Conservation (phyloP, 2,329 filamentous ascomycete species). For the Fusarium phyllophilum region DNA sequence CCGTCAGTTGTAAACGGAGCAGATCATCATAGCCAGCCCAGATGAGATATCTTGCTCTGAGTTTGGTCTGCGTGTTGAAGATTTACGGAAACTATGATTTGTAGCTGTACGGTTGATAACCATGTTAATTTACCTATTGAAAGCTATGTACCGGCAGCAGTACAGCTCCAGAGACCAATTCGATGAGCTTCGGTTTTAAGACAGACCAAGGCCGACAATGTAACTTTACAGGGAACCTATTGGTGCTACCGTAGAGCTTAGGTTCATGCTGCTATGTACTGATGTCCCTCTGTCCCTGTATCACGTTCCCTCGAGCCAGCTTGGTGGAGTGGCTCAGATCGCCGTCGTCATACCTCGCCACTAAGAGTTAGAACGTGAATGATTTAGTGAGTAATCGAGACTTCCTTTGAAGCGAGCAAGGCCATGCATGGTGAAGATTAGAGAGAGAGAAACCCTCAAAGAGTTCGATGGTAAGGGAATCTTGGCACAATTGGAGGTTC, state of each 20-base stretch:
- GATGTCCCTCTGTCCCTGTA: conserved; percentile 16
- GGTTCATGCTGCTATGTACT: neutral
- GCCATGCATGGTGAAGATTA: neutral
- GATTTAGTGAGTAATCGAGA: neutral
- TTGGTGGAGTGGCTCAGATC: conserved; percentile 35
- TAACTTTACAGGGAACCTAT: conserved; percentile 16
- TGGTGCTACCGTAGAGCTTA: neutral
- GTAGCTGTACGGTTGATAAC: conserved; percentile 15
- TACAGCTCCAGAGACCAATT: neutral
- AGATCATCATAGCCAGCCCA: conserved; percentile 7
- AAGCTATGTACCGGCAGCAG: neutral
- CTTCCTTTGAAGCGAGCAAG: conserved; percentile 2
- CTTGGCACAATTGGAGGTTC: neutral
- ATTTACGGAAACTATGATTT: neutral
- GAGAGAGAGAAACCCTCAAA: neutral
- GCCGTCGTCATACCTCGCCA: conserved; percentile 41
- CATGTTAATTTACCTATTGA: neutral
- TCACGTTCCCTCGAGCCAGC: conserved; percentile 39
- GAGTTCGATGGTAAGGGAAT: neutral
- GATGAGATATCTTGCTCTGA: neutral
- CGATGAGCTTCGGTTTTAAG: neutral
- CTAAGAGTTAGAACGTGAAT: conserved; percentile 18
- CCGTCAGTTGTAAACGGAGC: neutral
- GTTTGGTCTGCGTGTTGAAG: neutral
- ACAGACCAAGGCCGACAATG: neutral